phyloP scores from a whole-genome alignment of 1,139 yeast species.

The Blastobotrys elegans region DNA sequence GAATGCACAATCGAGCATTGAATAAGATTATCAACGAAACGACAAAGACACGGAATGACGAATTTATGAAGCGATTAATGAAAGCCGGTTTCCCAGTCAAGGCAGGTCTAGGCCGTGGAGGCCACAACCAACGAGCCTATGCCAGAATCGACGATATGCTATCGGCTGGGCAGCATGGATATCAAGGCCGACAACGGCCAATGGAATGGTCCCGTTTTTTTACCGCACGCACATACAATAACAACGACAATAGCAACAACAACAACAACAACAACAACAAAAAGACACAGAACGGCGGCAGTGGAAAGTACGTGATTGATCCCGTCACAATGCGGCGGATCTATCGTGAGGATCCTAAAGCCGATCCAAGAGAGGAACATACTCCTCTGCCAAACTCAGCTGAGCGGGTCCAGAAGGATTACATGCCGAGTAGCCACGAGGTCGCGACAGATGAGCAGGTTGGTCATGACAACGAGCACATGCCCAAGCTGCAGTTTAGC shows the following conservation, averaged over 20 bases:
- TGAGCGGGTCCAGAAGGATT: neutral
- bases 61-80: neutral
- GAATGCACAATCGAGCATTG: neutral
- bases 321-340: conserved; percentile 10
- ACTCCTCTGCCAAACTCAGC: neutral
- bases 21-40: neutral
- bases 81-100: neutral
- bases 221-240: neutral
- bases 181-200: conserved; percentile 5
- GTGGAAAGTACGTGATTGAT: conserved; percentile 10
- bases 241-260: neutral
- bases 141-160: conserved; percentile 1
- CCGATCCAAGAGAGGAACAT: neutral
- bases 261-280: neutral
- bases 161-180: neutral
- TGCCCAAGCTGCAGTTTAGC: neutral
- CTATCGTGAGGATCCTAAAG: neutral
- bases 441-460: neutral
- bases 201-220: conserved; percentile 6
- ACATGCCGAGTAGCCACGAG: no score
- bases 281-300: neutral
- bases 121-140: neutral
- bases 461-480: neutral
- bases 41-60: neutral
- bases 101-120: neutral